A percentile compares a stretch with the other conserved stretches of the same genome.
Conservation (phyloP, 2,329 filamentous ascomycete species). For the Cordyceps cicadae region DNA sequence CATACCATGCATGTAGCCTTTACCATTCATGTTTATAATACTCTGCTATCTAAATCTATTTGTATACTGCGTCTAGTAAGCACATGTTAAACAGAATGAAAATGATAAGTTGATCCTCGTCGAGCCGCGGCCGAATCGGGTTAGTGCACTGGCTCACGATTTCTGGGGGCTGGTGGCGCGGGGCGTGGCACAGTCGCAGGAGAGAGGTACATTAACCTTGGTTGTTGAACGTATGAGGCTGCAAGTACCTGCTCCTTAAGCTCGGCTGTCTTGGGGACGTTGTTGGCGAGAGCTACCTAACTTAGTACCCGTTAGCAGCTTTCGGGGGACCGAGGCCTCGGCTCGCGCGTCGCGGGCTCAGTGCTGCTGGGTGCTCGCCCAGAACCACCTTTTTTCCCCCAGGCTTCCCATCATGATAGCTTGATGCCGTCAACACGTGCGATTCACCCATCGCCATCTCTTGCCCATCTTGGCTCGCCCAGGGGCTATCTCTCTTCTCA, state of each 20-base stretch:
- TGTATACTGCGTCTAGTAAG: not conserved
- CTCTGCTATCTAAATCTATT: not conserved
- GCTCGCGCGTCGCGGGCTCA: slow-evolving; percentile 9
- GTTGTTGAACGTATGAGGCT: too few species aligned
- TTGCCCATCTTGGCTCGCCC: not conserved
- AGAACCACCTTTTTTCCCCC: not conserved
- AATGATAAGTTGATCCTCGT: not conserved
- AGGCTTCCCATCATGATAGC: not conserved
- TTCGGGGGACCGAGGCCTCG: slow-evolving; percentile 10
- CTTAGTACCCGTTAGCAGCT: too few species aligned
- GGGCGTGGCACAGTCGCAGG: not conserved
- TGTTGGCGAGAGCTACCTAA: not conserved
- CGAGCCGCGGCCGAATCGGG: not conserved
- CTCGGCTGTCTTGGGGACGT: not conserved
- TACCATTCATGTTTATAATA: too few species aligned
- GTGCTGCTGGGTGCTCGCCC: not conserved
- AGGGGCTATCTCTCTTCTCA: not conserved
- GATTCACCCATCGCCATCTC: not conserved
- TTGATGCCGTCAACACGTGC: not conserved
- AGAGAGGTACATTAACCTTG: not conserved
- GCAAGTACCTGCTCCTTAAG: not conserved
- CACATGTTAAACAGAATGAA: not conserved
- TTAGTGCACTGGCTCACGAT: not conserved
- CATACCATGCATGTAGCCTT: too few species aligned
- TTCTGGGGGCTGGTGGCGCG: slow-evolving; percentile 5